Evolutionary conservation across 2,329 filamentous ascomycete genomes (phyloP), one percentile per base, ranked within the genome.

Genomic region (Spiromastix sp.): DNA sequence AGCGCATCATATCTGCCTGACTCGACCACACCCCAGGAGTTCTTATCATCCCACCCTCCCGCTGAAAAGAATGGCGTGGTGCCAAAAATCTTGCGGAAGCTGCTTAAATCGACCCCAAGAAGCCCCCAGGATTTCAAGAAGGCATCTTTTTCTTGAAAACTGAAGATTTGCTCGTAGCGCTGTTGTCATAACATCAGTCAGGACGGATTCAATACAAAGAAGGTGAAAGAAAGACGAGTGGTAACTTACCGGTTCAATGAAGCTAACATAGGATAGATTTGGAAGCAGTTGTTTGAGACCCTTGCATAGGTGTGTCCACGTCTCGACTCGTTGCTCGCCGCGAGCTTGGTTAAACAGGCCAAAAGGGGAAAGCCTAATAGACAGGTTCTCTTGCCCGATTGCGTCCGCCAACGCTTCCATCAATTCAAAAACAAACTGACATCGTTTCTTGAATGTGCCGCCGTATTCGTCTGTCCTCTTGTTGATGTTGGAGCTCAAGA

Each of bases 401-500:
- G 59, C 56, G 21, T 55, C 44, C 0, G 63, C 59, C 11, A 72
- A 37, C 35, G 59, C 48, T 21, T 61, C 54, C 48, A 70, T 69
- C n/a, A 77, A 57, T 43, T 75, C 71, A 2, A 77, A 49, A 1
- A 64, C 65, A 44, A 81, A 79, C 4, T 60, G 63, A 41, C 64
- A 70, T n/a, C 68, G 59, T 38, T 70, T 69, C 47, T 70, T 61
- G 2, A 69, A 55, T 3, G 56, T 63, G 4, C 70, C 70, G 7
- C 70, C 70, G 42, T 68, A 73, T 8, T 54, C 50, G 43, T 74
- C 68, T 1, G 60, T 67, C 16, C 70, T 56, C 41, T 57, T 58
- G 49, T 73, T 74, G 41, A 62, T 55, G 21, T 61, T 66, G 27
- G 65, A 64, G 41, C 67, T 66, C 4, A 66, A 48, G 46, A 72